Base-by-base conservation (phyloP, 257 asterid species). In the Solanum bukasovii region DNA sequence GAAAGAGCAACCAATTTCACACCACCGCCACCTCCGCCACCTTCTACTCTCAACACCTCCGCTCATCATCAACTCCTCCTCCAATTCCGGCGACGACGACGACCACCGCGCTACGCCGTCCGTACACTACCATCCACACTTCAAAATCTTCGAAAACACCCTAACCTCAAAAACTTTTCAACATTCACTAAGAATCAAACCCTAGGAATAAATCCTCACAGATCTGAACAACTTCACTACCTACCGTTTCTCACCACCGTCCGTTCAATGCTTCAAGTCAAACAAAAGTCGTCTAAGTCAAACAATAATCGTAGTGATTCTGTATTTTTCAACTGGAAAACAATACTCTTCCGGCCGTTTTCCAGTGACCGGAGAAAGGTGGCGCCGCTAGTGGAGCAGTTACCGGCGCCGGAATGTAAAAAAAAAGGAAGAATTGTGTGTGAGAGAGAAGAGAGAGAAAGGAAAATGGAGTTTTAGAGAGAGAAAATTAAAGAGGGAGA, bases 1-100 rank as follows among this genome's bases (percentile, higher is more conserved):
- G 97, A 95, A 90, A 87, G 92, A 84, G 86, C 90, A 94, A 93
- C 94, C 94, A 77, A 93, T 96, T 78, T 94, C 90, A 92, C 95
- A 92, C 88, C 98, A 90, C 98, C 92, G 56, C 92, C 92, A 86
- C 89, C 94, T 67, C 95, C 96, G 84, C 94, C 94, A 86, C 92
- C 93, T 91, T 93, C 94, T 85, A 91, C 93, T 90, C 89, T 35
- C 83, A 88, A 84, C 87, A 85, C 88, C 92, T 89, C 95, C 93
- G 91, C 95, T 95, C 99, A 95, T 96, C 96, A 94, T 94, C 99
- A 93, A 88, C 91, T 90, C 78, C 89, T 44, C 81, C 89, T 72
- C 79, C 79, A 33, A 72, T 33, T 71, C 42, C 40, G 38, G 40
- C 78, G 82, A 87, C 89, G 89, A 84, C 89, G 84, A 84, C 91